These are phyloP conservation scores for Tolypocladium ophioglossoides DNA, from an alignment of 2,329 filamentous ascomycete species.

Conservation along the genomic window DNA sequence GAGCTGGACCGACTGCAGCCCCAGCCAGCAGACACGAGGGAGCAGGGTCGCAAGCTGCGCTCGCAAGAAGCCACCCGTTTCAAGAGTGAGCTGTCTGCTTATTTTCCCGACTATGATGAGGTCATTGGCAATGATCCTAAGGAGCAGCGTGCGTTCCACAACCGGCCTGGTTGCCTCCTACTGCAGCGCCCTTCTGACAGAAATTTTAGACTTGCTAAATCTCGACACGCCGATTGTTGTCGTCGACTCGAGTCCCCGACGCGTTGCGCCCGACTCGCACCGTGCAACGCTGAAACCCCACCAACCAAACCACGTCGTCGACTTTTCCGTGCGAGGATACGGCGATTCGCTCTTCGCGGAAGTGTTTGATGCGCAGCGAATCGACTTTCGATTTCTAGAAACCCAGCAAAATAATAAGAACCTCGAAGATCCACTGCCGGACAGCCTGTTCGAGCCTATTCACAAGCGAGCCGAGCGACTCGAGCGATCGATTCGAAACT, in stretches of 20 bases:
- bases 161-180: not conserved
- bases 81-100: constrained; percentile 84
- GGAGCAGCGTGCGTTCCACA: constrained; percentile 54
- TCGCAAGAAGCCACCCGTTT: constrained; percentile 77
- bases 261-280: constrained; percentile 13
- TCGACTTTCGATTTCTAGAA: constrained; percentile 45
- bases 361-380: constrained; percentile 43
- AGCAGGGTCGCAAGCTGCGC: constrained; percentile 67
- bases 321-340: constrained; percentile 38
- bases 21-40: constrained; percentile 28
- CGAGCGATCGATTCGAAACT: constrained; percentile 52
- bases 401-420: constrained; percentile 32
- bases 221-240: constrained; percentile 64
- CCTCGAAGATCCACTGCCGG: constrained; percentile 43
- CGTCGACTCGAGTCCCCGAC: constrained; percentile 39
- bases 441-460: constrained; percentile 40
- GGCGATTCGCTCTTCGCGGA: constrained; percentile 45
- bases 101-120: constrained; percentile 92
- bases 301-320: constrained; percentile 8
- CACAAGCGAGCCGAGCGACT: constrained; percentile 50
- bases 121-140: constrained; percentile 78
- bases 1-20: constrained; percentile 48
- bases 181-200: not conserved
- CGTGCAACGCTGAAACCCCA: constrained; percentile 17
- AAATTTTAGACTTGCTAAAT: constrained; percentile 56